Conservation (phyloP, 345 rosid species). For the Lenwebbia sp. region DNA sequence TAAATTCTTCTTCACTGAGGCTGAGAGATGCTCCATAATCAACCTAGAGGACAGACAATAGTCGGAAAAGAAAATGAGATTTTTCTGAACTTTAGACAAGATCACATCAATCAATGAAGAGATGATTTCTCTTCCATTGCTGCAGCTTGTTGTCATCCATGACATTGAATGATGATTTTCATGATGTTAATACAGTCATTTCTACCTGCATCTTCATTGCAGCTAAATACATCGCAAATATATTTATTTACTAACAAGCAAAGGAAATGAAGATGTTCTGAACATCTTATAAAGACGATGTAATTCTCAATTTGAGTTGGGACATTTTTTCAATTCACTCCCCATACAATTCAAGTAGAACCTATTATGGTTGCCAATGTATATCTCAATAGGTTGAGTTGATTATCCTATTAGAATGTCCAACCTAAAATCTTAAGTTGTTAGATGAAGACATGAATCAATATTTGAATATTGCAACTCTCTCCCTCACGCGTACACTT, state of each 20-base stretch:
- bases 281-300: neutral
- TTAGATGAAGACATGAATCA: neutral
- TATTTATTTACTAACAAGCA: neutral
- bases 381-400: neutral
- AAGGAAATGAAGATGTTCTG: neutral
- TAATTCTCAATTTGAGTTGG: neutral
- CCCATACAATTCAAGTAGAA: neutral
- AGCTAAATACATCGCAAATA: neutral
- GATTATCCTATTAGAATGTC: neutral
- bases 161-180: neutral
- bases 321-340: neutral
- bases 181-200: neutral
- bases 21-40: constrained; percentile 12
- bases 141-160: neutral
- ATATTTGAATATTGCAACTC: neutral
- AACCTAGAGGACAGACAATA: constrained; percentile 26
- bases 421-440: neutral
- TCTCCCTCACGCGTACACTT: neutral
- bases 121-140: neutral
- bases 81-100: neutral
- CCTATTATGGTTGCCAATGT: neutral
- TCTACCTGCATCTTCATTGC: neutral
- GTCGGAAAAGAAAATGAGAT: neutral
- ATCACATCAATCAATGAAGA: neutral
- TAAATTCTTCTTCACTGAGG: constrained; percentile 32